Conservation (phyloP, 257 asterid species). For the Asclepias syriaca region DNA sequence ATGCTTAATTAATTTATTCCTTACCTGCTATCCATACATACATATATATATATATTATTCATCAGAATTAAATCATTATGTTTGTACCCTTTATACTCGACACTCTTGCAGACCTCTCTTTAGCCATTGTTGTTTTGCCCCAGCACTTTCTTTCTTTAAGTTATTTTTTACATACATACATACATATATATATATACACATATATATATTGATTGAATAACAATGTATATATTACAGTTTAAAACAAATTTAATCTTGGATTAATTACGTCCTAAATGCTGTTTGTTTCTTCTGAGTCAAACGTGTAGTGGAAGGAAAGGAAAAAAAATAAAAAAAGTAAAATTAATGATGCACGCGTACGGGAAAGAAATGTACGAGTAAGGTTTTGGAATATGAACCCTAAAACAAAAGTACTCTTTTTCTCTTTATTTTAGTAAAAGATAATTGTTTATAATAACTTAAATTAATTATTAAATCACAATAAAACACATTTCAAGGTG, state of each 20-base stretch:
- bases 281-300: background rate
- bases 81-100: background rate
- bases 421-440: background rate
- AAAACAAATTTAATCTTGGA: background rate
- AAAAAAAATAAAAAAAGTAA: background rate
- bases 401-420: background rate
- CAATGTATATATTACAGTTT: too few species aligned
- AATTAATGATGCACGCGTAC: background rate
- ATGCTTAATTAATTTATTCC: too few species aligned
- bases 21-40: too few species aligned
- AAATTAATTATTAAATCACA: background rate
- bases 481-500: constrained; percentile 17
- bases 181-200: too few species aligned
- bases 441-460: background rate
- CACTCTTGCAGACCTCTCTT: background rate
- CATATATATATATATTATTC: background rate
- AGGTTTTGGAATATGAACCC: constrained; percentile 19
- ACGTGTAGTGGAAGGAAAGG: background rate
- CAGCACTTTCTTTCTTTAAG: too few species aligned
- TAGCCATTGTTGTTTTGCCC: background rate
- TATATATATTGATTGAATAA: too few species aligned
- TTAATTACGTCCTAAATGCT: background rate
- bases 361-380: background rate
- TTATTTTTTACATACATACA: too few species aligned
- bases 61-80: background rate